Percentiles rank a stretch among this genome's conserved stretches.
Evolutionary conservation across 768 basidiomycete genomes (phyloP).

Genomic region (Hypholoma fasciculare): DNA sequence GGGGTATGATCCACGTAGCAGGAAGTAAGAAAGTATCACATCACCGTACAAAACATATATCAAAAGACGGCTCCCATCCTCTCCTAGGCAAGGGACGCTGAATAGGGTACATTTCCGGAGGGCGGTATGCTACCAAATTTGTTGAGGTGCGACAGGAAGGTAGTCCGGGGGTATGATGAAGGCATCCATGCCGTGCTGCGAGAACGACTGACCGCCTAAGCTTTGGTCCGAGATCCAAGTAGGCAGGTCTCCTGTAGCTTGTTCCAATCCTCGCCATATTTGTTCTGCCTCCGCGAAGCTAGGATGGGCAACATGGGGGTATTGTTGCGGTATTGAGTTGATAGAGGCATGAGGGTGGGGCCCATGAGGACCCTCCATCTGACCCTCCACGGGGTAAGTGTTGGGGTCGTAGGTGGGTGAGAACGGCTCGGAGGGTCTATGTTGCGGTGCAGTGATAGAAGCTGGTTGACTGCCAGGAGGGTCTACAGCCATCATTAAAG

Average conservation of each 20-base stretch:
- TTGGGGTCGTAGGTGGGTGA: conserved; percentile 57
- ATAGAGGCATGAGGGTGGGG: conserved; percentile 13
- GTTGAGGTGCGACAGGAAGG: conserved; percentile 47
- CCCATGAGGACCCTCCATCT: conserved; percentile 19
- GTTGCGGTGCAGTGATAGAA: conserved; percentile 32
- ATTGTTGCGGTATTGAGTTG: conserved; percentile 26
- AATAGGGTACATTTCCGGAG: background rate
- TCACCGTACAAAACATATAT: background rate
- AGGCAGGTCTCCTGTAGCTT: conserved; percentile 70
- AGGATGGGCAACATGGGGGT: conserved; percentile 23
- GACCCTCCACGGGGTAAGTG: conserved; percentile 25
- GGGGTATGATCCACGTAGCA: background rate
- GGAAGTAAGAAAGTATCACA: background rate
- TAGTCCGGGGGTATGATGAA: conserved; percentile 79
- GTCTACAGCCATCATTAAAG: conserved; percentile 48
- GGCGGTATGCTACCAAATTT: conserved; percentile 62
- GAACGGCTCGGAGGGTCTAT: conserved; percentile 48
- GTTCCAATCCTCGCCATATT: conserved; percentile 77
- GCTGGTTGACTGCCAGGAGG: conserved; percentile 27
- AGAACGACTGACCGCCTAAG: conserved; percentile 72
- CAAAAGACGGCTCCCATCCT: background rate
- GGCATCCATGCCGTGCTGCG: conserved; percentile 83
- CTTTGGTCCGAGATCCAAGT: conserved; percentile 88
- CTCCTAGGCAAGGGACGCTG: background rate
- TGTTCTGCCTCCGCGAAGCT: conserved; percentile 53